Conservation (phyloP, 2,329 filamentous ascomycete species). For the Aspergillus latus region DNA sequence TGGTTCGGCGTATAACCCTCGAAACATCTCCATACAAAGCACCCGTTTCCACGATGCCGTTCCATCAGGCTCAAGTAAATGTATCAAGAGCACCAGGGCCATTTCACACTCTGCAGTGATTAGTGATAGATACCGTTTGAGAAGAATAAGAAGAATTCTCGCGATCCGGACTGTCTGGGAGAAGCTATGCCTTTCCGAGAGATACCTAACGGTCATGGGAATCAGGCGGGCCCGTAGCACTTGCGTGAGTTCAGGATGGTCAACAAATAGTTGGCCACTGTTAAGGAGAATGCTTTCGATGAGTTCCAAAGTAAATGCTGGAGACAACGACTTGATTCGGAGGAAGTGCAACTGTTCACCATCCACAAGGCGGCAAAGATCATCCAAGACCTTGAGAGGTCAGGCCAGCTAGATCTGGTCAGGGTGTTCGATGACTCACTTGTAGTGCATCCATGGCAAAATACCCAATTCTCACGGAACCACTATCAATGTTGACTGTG, state of each 20-base stretch:
- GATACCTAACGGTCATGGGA: conserved; percentile 74
- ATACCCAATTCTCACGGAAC: conserved; percentile 64
- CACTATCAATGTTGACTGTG: conserved; percentile 67
- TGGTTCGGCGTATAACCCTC: conserved; percentile 80
- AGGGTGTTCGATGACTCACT: conserved; percentile 43
- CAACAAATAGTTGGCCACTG: conserved; percentile 75
- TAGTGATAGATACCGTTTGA: conserved; percentile 74
- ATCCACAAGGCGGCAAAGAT: conserved; percentile 84
- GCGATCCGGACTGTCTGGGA: conserved; percentile 78
- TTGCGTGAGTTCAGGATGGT: conserved; percentile 76
- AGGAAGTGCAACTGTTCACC: conserved; percentile 81
- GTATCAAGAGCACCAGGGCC: conserved; percentile 75
- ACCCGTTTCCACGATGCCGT: conserved; percentile 81
- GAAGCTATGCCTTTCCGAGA: conserved; percentile 78
- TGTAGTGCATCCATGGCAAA: conserved; percentile 84
- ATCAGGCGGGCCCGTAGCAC: conserved; percentile 75
- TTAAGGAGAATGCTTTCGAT: conserved; percentile 88
- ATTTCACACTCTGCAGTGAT: conserved; percentile 79
- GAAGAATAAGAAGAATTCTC: conserved; percentile 76
- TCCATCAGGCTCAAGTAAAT: conserved; percentile 81
- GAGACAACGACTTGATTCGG: conserved; percentile 72
- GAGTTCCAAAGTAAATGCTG: conserved; percentile 83
- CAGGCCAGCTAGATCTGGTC: neutral
- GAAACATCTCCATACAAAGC: conserved; percentile 87
- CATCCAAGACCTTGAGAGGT: conserved; percentile 69